A percentile compares a stretch with the other conserved stretches of the same genome.
phyloP scores from a whole-genome alignment of 768 basidiomycete species.

The Cystofilobasidium ferigula region DNA sequence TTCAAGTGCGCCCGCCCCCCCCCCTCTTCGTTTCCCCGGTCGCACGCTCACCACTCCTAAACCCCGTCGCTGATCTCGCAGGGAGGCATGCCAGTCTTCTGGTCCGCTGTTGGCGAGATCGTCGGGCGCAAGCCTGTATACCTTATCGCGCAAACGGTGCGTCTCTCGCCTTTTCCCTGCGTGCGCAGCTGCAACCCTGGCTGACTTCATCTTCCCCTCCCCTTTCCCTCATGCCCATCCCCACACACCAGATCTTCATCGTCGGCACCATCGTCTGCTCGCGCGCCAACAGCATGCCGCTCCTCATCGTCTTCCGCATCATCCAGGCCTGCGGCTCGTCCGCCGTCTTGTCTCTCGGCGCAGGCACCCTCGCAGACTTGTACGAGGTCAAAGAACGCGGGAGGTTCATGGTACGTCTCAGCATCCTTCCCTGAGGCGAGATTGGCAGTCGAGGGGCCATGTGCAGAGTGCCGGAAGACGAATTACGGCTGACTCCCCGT shows the following conservation, averaged over 20 bases:
- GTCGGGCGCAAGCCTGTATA: constrained; percentile 30
- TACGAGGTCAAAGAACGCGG: constrained; percentile 65
- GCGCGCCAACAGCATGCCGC: constrained; percentile 33
- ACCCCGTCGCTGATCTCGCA: constrained; percentile 4
- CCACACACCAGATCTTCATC: constrained; percentile 32
- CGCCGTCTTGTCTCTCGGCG: constrained; percentile 60
- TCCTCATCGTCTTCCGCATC: constrained; percentile 31
- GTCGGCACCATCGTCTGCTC: constrained; percentile 34
- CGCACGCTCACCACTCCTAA: neutral
- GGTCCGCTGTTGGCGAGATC: constrained; percentile 32
- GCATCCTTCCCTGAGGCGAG: neutral
- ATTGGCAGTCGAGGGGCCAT: too few relatives aligned
- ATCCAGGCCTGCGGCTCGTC: constrained; percentile 57
- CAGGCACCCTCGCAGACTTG: constrained; percentile 67
- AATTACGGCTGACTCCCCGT: too few relatives aligned
- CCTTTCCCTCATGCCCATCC: neutral
- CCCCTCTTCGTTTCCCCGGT: neutral
- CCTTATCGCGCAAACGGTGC: constrained; percentile 35
- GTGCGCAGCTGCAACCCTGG: neutral
- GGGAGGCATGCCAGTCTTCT: constrained; percentile 31
- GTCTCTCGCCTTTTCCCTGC: too few relatives aligned
- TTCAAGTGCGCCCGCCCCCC: constrained; percentile 32
- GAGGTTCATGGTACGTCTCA: constrained; percentile 48
- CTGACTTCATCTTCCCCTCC: neutral
- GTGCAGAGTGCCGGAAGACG: too few relatives aligned